Percentiles rank a stretch among this genome's conserved stretches.
phyloP scores from a whole-genome alignment of 176 grass and related monocot genomes.

The Cenchrus fungigraminus region DNA sequence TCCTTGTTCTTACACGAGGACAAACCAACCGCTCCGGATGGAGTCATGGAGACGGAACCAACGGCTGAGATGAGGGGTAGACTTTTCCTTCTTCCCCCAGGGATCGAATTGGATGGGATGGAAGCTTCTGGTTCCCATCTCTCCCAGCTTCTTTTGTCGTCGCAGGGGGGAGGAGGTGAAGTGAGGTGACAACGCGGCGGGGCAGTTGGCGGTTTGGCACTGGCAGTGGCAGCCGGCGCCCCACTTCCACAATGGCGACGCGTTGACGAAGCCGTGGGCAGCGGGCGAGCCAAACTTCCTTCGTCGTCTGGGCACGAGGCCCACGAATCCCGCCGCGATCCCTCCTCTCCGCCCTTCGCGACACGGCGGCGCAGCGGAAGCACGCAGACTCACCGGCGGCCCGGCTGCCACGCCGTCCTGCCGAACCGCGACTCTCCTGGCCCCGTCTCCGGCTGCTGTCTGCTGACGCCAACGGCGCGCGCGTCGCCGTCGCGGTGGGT shows the following conservation, averaged over 20 bases:
- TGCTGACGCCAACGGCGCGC: background rate
- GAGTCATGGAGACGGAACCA: background rate
- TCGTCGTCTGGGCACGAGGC: too few relatives aligned
- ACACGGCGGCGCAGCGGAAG: background rate
- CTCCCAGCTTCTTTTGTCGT: background rate
- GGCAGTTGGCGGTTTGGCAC: slow-evolving; percentile 18
- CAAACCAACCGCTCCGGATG: background rate
- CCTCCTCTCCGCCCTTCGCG: background rate
- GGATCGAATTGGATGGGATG: background rate
- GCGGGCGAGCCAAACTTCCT: background rate
- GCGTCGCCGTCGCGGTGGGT: background rate
- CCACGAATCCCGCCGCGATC: slow-evolving; percentile 4
- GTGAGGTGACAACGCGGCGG: background rate
- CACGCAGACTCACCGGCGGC: too few relatives aligned
- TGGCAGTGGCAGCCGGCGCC: background rate
- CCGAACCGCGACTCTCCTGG: background rate
- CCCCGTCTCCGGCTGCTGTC: background rate
- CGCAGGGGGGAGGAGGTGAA: background rate
- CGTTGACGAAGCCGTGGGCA: background rate
- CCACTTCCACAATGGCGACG: slow-evolving; percentile 33
- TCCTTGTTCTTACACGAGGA: too few relatives aligned
- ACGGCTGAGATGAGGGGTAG: background rate
- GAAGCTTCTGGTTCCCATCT: slow-evolving; percentile 18
- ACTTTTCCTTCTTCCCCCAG: background rate
- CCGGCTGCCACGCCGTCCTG: background rate